A percentile compares a stretch with the other conserved stretches of the same genome.
Conservation (phyloP, 2,329 filamentous ascomycete species). For the Myriosclerotinia duriaeana region DNA sequence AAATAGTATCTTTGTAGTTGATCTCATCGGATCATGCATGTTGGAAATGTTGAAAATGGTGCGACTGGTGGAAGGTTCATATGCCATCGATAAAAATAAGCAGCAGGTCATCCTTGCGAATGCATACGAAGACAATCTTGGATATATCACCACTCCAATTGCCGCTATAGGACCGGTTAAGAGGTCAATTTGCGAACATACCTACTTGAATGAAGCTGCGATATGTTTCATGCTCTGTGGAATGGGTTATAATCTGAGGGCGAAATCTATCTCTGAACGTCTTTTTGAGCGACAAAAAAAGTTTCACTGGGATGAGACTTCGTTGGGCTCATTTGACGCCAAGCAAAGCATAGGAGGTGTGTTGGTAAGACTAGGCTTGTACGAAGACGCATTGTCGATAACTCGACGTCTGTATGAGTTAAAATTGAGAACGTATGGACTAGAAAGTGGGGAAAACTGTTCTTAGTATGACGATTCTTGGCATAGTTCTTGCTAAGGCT, state of each 20-base stretch:
- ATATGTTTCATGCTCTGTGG: background rate
- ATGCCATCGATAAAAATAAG: background rate
- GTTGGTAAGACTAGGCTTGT: too few relatives aligned
- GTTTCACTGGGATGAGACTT: background rate
- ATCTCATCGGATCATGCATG: background rate
- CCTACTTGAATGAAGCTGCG: background rate
- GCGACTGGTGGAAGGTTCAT: background rate
- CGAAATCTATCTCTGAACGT: background rate
- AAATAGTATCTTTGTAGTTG: background rate
- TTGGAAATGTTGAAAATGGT: background rate
- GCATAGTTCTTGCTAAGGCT: background rate
- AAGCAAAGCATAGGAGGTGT: too few relatives aligned
- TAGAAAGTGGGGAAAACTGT: background rate
- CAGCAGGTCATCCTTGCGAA: background rate
- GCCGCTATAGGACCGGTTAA: background rate
- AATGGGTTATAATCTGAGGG: background rate
- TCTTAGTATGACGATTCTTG: background rate
- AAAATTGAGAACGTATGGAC: background rate
- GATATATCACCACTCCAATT: background rate
- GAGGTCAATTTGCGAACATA: background rate
- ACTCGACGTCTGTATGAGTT: background rate
- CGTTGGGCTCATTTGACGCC: background rate
- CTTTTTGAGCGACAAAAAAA: background rate
- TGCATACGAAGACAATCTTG: background rate
- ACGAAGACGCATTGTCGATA: background rate